phyloP scores from a whole-genome alignment of 495 filamentous ascomycete genomes.

The Penicillium atrosanguineum region DNA sequence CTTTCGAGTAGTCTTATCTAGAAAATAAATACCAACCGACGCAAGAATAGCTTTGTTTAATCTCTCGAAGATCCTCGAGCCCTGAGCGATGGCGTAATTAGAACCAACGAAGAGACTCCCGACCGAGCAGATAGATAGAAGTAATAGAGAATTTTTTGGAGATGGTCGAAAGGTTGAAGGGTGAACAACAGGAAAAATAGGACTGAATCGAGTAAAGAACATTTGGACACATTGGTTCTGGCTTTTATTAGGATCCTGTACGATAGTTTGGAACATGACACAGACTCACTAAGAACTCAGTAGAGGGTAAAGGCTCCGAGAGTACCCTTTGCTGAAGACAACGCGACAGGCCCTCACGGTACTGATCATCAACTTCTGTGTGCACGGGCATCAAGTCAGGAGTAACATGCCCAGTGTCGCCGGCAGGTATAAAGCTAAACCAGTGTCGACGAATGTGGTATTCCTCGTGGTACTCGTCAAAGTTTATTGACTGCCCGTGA shows the following conservation, averaged over 20 bases:
- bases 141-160: constrained; percentile 14
- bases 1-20: too few species aligned
- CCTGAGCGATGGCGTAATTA: constrained; percentile 20
- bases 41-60: constrained; percentile 33
- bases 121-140: constrained; percentile 26
- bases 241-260: too few species aligned
- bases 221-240: neutral
- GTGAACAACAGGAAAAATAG: constrained; percentile 31
- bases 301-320: constrained; percentile 23
- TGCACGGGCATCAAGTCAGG: constrained; percentile 10
- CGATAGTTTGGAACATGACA: too few species aligned
- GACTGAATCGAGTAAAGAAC: constrained; percentile 30
- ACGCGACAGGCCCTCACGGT: constrained; percentile 15
- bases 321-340: constrained; percentile 19
- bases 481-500: neutral
- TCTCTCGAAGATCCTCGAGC: constrained; percentile 29
- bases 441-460: constrained; percentile 10
- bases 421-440: constrained; percentile 10
- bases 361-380: constrained; percentile 20
- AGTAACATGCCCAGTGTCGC: constrained; percentile 10
- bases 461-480: constrained; percentile 1
- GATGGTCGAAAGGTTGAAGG: constrained; percentile 30
- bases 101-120: constrained; percentile 33
- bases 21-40: constrained; percentile 3
- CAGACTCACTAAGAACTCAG: constrained; percentile 22